phyloP scores from a whole-genome alignment of 306 rosid species.

The Lathyrus tuberosus region DNA sequence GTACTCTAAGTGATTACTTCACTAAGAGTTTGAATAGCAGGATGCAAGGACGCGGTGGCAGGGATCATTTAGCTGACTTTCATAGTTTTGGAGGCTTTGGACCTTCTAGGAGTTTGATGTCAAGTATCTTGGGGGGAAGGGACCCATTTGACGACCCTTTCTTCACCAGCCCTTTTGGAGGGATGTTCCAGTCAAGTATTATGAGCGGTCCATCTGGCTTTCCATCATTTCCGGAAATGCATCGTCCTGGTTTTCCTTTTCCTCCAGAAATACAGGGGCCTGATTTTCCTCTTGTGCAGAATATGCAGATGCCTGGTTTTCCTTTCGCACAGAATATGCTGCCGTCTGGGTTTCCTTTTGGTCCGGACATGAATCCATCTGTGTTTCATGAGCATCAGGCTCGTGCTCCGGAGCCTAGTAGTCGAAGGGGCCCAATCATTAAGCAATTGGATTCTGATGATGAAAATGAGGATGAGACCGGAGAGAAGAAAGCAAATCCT shows the following conservation, averaged over 20 bases:
- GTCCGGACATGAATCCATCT: conserved; percentile 46
- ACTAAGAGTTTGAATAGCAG: conserved; percentile 42
- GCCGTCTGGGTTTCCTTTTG: conserved; percentile 54
- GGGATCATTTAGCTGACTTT: conserved; percentile 52
- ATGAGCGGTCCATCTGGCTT: conserved; percentile 47
- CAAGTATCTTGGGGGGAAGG: conserved; percentile 70
- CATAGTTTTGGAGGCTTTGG: conserved; percentile 70
- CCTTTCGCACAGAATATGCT: conserved; percentile 51
- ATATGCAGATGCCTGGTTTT: conserved; percentile 34
- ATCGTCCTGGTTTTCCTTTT: conserved; percentile 51
- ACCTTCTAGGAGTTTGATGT: conserved; percentile 55
- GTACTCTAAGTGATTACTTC: conserved; percentile 36
- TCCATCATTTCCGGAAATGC: conserved; percentile 51
- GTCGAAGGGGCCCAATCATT: conserved; percentile 66
- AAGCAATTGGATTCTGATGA: conserved; percentile 83
- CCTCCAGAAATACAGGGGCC: conserved; percentile 44
- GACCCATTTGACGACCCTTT: conserved; percentile 84
- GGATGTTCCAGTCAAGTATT: conserved; percentile 58
- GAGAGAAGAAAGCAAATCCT: conserved; percentile 55
- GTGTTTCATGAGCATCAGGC: conserved; percentile 63
- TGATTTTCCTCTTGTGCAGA: conserved; percentile 42
- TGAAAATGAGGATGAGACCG: conserved; percentile 52
- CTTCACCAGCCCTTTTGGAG: conserved; percentile 74
- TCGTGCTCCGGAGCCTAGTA: conserved; percentile 53
- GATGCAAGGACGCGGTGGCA: conserved; percentile 72